Conservation (phyloP, 202 grass and related monocot species). For the Digitaria exilis region DNA sequence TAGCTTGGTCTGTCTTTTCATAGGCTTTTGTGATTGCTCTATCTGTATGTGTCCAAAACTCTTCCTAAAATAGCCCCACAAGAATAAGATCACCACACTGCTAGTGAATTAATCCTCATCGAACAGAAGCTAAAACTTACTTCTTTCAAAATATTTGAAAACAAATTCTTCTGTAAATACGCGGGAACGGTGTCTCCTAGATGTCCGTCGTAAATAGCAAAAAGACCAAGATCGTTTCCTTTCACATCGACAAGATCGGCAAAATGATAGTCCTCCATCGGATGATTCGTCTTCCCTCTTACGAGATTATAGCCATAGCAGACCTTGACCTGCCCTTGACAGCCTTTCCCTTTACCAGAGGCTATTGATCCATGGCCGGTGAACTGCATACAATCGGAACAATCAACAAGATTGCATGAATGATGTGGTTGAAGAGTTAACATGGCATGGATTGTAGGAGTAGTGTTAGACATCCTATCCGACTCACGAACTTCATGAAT, state of each 20-base stretch:
- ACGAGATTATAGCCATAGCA: too few species aligned
- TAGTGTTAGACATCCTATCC: not conserved
- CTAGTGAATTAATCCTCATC: too few species aligned
- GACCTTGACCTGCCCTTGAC: too few species aligned
- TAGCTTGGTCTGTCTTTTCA: constrained; percentile 75
- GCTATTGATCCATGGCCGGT: constrained; percentile 51
- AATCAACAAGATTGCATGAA: constrained; percentile 18
- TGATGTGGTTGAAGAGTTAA: not conserved
- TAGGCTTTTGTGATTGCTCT: constrained; percentile 69
- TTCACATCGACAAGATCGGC: constrained; percentile 51
- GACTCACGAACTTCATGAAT: not conserved
- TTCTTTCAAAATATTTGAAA: constrained; percentile 78
- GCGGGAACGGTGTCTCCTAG: constrained; percentile 72
- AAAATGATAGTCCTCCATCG: constrained; percentile 86
- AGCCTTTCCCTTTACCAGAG: too few species aligned
- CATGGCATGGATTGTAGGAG: not conserved
- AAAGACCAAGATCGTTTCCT: constrained; percentile 64
- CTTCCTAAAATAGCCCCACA: constrained; percentile 59
- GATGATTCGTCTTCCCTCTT: too few species aligned
- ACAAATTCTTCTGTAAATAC: constrained; percentile 75
- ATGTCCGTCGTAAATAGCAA: constrained; percentile 80
- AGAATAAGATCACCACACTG: too few species aligned
- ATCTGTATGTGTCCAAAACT: constrained; percentile 71
- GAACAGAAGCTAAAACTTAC: constrained; percentile 39
- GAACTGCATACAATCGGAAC: constrained; percentile 41